Base-by-base conservation (phyloP, 1,139 yeast species). In the Oligophagozyma castellii region DNA sequence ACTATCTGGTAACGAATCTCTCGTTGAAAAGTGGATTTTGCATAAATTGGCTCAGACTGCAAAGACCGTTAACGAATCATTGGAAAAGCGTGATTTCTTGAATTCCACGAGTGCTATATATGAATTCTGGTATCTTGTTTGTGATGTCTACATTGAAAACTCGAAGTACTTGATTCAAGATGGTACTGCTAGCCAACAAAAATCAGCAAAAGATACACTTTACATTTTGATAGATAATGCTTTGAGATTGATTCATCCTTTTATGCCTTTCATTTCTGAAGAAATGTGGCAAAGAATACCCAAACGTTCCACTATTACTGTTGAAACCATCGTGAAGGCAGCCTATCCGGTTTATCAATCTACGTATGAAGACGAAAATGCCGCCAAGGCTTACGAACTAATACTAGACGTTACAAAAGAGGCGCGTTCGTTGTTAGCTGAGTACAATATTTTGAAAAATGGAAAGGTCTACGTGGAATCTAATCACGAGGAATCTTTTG, bases 211-310 rank as follows among this genome's bases (percentile, higher is more conserved):
- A 61, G 92, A 86, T 55, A 89, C 98, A 19, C 67, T 89, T 45
- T 89, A 84, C 71, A 81, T 92, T 22, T 71, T 93, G 61, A 68
- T 89, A 44, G 96, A 89, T 51, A 79, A 81, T 41, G 95, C 95
- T 12, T 69, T 89, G 63, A 77, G 70, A 56, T 58, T 89, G 63
- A 89, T 86, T 46, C 96, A 89, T 54, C 98, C 98, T 56, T 89
- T 83, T 65, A 89, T 89, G 98, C 98, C 98, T 29, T 89, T 72
- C 55, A 66, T 89, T 42, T 75, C 96, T 29, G 98, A 89, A 61
- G 98, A 89, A 65, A 71, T 89, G 79, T 89, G 95, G 96, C 98
- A 89, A 63, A 81, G 96, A 61, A 64, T 89, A 50, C 96, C 98
- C 44, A 77, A 81, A 51, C 74, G 95, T 53, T 70, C 72, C 13